Evolutionary conservation across 306 rosid genomes (phyloP).

Genomic region (Pyrus pyrifolia): DNA sequence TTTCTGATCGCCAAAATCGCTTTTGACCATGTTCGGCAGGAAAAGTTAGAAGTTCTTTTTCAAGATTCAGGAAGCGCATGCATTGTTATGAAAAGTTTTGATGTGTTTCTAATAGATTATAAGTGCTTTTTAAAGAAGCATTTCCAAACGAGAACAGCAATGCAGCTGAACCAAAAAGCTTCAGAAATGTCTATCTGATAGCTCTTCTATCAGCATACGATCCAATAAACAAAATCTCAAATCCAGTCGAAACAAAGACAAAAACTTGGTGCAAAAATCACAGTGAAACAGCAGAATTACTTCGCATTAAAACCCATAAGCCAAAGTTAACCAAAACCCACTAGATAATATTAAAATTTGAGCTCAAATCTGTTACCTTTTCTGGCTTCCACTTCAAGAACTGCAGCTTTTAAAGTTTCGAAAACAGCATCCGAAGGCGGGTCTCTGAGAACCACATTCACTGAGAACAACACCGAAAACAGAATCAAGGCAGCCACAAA

Average conservation of each 20-base stretch:
- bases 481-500: conserved; percentile 51
- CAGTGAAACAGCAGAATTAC: neutral
- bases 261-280: neutral
- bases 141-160: neutral
- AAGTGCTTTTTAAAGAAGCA: no score
- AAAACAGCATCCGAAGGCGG: conserved; percentile 64
- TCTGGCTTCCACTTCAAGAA: conserved; percentile 17
- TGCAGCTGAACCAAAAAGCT: neutral
- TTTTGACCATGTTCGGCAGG: no score
- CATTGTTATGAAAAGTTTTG: no score
- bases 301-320: neutral
- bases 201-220: neutral
- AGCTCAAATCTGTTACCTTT: conserved; percentile 30
- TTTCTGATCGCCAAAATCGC: no score
- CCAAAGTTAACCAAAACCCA: neutral
- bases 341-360: neutral
- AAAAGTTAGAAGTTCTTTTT: no score
- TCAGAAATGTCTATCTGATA: neutral
- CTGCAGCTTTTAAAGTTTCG: conserved; percentile 20
- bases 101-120: no score
- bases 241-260: neutral
- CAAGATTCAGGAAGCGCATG: no score
- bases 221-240: neutral
- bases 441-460: conserved; percentile 60
- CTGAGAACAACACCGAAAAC: conserved; percentile 65